Evolutionary conservation across 345 rosid genomes (phyloP).

Genomic region (Tarenaya hassleriana): DNA sequence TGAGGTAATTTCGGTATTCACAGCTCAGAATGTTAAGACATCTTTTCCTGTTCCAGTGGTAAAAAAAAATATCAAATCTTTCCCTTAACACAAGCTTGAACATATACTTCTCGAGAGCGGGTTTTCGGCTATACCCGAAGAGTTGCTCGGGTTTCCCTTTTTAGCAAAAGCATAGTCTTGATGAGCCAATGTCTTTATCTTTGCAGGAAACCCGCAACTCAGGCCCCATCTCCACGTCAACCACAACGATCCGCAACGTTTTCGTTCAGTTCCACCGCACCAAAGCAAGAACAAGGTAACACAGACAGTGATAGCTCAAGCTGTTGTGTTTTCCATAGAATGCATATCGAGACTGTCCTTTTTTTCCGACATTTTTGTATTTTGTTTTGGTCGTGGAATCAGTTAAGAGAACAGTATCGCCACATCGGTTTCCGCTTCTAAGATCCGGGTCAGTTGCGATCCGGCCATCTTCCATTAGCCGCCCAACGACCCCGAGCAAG

Average conservation of each 20-base stretch:
- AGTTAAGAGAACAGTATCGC: conserved; percentile 76
- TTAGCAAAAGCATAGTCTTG: neutral
- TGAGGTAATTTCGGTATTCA: conserved; percentile 35
- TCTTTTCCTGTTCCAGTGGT: too few species aligned
- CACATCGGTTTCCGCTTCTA: conserved; percentile 72
- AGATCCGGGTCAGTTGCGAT: conserved; percentile 66
- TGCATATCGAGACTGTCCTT: neutral
- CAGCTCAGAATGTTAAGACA: too few species aligned
- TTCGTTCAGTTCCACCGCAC: conserved; percentile 57
- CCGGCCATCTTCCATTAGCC: conserved; percentile 47
- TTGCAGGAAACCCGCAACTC: conserved; percentile 59
- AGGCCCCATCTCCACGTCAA: conserved; percentile 52
- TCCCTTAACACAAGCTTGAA: too few species aligned
- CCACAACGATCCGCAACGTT: conserved; percentile 69
- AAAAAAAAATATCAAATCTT: too few species aligned
- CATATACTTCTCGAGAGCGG: too few species aligned
- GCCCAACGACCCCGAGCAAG: conserved; percentile 62
- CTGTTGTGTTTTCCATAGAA: too few species aligned
- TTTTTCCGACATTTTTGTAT: conserved; percentile 1
- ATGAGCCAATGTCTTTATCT: neutral
- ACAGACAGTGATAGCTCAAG: neutral
- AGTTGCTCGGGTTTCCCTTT: neutral
- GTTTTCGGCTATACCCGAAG: neutral
- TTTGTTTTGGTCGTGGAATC: conserved; percentile 19
- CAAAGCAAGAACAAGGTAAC: conserved; percentile 63